phyloP scores from a whole-genome alignment of 2,329 filamentous ascomycete species.

The Colletotrichum zoysiae region DNA sequence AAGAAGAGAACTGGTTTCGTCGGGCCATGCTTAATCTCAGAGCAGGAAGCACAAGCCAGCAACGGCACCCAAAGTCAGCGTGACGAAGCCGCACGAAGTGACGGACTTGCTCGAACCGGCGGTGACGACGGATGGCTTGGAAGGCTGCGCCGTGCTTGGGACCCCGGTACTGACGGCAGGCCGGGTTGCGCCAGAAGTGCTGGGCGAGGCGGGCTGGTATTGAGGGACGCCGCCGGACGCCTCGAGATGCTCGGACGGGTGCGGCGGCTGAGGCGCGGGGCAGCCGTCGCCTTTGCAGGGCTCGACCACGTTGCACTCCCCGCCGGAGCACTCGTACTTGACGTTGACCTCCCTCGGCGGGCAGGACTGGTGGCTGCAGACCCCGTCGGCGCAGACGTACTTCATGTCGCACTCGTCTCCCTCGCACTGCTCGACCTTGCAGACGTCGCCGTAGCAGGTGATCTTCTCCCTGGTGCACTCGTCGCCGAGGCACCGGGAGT shows the following conservation, averaged over 20 bases:
- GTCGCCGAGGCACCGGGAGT: slow-evolving; percentile 28
- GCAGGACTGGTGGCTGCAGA: slow-evolving; percentile 46
- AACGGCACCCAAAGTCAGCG: not conserved
- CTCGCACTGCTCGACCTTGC: slow-evolving; percentile 49
- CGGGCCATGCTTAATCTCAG: not conserved
- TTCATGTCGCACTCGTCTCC: slow-evolving; percentile 48
- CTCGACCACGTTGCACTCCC: slow-evolving; percentile 48
- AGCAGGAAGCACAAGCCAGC: not conserved
- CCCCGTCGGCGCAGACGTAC: slow-evolving; percentile 43
- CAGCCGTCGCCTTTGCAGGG: slow-evolving; percentile 49
- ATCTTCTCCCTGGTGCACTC: slow-evolving; percentile 34
- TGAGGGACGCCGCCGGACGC: not conserved
- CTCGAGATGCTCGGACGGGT: not conserved
- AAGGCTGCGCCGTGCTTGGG: no score
- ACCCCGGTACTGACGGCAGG: not conserved
- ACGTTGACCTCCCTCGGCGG: slow-evolving; percentile 44
- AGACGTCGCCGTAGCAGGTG: slow-evolving; percentile 40
- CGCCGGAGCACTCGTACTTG: slow-evolving; percentile 52
- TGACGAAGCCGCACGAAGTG: not conserved
- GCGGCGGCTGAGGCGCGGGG: slow-evolving; percentile 44
- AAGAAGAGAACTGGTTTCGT: not conserved
- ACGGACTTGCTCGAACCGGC: not conserved
- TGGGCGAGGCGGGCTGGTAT: not conserved
- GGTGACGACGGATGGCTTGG: not conserved
- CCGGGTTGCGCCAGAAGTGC: not conserved